Evolutionary conservation across 495 filamentous ascomycete species (phyloP).

Genomic region (Daldinia bambusicola): DNA sequence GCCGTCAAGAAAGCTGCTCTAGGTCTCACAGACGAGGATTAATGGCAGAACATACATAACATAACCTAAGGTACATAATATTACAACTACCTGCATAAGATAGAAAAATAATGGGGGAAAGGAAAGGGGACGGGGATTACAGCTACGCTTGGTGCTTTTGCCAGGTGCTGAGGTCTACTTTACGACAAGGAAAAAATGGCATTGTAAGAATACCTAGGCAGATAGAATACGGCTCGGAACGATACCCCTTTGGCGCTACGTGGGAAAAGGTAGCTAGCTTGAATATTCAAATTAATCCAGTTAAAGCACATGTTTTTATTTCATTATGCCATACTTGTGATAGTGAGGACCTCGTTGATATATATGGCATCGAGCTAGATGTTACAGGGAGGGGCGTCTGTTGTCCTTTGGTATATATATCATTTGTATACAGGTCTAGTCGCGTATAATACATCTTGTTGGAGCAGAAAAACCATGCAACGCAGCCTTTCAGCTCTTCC

Average conservation of each 20-base stretch:
- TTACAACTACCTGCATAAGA: background rate
- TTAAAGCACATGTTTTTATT: background rate
- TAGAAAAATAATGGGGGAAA: background rate
- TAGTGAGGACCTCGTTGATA: background rate
- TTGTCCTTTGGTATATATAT: conserved; percentile 3
- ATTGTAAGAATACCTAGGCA: conserved; percentile 6
- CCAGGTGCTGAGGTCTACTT: background rate
- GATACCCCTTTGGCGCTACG: conserved; percentile 23
- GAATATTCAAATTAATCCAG: conserved; percentile 5
- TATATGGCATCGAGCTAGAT: background rate
- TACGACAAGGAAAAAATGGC: background rate
- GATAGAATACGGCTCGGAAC: conserved; percentile 5
- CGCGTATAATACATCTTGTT: conserved; percentile 17
- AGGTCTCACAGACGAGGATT: conserved; percentile 58
- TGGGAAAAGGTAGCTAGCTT: conserved; percentile 3
- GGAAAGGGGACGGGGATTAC: background rate
- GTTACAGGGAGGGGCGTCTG: background rate
- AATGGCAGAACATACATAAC: background rate
- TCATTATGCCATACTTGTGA: background rate
- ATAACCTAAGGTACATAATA: background rate
- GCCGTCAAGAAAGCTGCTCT: conserved; percentile 66
- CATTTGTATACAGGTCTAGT: conserved; percentile 28
- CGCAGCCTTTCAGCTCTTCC: background rate
- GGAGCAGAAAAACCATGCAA: conserved; percentile 16
- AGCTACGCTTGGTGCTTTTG: background rate